A percentile compares a stretch with the other conserved stretches of the same genome.
Evolutionary conservation across 768 basidiomycete species (phyloP).

Genomic region (Tulasnella sp.): DNA sequence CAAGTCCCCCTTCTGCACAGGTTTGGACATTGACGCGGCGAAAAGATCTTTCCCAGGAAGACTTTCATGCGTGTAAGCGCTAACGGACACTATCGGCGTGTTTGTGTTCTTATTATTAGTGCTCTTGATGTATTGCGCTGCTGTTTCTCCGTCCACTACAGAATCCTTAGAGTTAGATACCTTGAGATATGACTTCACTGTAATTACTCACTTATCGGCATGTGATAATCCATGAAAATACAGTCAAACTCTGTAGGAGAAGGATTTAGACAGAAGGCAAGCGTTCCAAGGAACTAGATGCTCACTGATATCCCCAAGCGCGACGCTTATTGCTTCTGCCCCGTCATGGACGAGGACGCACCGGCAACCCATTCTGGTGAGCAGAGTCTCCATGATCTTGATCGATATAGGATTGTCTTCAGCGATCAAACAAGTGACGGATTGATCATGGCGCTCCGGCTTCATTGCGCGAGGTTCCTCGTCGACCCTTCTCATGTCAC

Average conservation of each 20-base stretch:
- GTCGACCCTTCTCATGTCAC: slow-evolving; percentile 49
- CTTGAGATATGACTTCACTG: background rate
- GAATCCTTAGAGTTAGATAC: background rate
- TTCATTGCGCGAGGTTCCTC: slow-evolving; percentile 19
- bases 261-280: slow-evolving; percentile 13
- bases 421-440: slow-evolving; percentile 90
- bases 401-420: slow-evolving; percentile 98
- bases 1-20: slow-evolving; percentile 82
- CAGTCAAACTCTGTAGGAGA: slow-evolving; percentile 76
- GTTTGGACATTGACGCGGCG: slow-evolving; percentile 80
- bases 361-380: slow-evolving; percentile 90
- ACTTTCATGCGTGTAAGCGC: slow-evolving; percentile 56
- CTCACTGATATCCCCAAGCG: slow-evolving; percentile 96
- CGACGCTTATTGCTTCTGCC: slow-evolving; percentile 93
- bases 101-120: slow-evolving; percentile 92
- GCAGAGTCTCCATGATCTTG: slow-evolving; percentile 92
- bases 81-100: slow-evolving; percentile 89
- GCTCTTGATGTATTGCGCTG: slow-evolving; percentile 94
- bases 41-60: slow-evolving; percentile 50
- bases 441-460: slow-evolving; percentile 52
- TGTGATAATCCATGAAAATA: slow-evolving; percentile 91
- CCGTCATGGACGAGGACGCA: slow-evolving; percentile 95
- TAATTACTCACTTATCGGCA: slow-evolving; percentile 77
- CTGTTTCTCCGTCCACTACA: slow-evolving; percentile 89
- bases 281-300: slow-evolving; percentile 31